phyloP scores from a whole-genome alignment of 345 rosid species.

The Corchorus capsularis region DNA sequence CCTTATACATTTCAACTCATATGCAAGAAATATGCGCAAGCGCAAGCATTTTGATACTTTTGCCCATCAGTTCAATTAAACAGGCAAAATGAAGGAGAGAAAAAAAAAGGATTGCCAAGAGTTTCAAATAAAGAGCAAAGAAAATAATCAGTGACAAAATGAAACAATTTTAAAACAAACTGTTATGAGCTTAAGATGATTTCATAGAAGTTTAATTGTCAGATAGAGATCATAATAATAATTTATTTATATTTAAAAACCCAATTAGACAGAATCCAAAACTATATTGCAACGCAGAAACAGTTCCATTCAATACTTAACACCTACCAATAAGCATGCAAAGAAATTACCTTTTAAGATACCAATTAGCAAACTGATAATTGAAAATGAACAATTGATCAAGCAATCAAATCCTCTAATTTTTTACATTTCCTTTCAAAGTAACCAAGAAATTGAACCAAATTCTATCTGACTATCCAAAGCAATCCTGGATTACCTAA shows the following conservation, averaged over 20 bases:
- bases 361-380: background rate
- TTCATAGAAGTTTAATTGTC: no score
- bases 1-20: no score
- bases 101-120: background rate
- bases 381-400: background rate
- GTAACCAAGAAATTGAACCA: background rate
- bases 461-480: background rate
- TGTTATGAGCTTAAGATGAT: no score
- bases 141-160: no score
- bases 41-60: conserved; percentile 4
- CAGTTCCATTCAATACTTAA: background rate
- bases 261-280: no score
- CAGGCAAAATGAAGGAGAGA: background rate
- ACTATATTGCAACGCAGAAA: no score
- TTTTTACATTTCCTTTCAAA: background rate
- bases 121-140: no score
- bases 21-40: no score
- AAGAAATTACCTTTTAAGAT: background rate
- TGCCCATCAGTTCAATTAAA: background rate
- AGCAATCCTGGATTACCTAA: background rate
- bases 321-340: background rate
- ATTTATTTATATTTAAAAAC: no score
- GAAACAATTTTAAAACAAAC: no score
- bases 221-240: no score
- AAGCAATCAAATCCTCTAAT: background rate